Percentiles rank a stretch among this genome's conserved stretches.
These are phyloP conservation scores for Heliamphora pulchella DNA, from an alignment of 179 eudicot genomes.

Conservation along the genomic window DNA sequence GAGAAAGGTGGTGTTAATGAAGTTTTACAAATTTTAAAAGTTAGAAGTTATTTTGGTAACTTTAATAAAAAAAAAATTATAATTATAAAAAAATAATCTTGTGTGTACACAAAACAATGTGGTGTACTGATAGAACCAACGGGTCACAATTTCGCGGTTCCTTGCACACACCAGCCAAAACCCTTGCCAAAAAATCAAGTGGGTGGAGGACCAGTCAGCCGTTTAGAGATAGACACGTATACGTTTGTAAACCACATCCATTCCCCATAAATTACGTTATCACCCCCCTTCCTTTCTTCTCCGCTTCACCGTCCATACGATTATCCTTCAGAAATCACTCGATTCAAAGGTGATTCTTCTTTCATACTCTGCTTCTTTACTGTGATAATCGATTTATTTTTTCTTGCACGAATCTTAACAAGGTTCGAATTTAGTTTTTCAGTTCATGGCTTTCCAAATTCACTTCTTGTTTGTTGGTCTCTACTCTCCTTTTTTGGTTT, in stretches of 20 bases:
- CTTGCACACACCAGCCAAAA: background rate
- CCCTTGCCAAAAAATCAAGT: background rate
- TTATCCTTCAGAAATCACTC: background rate
- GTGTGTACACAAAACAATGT: no score
- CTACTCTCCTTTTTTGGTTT: background rate
- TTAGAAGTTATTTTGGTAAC: no score
- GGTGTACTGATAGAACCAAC: no score
- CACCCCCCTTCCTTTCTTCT: background rate
- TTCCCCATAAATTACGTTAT: background rate
- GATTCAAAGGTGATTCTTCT: background rate
- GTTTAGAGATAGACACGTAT: constrained; percentile 6
- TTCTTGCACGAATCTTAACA: background rate
- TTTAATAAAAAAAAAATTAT: no score
- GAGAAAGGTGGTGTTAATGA: no score
- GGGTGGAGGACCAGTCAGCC: background rate
- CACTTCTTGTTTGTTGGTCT: background rate
- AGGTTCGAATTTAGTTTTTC: background rate
- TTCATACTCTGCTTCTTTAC: background rate
- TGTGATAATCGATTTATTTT: background rate
- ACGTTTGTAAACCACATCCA: constrained; percentile 11
- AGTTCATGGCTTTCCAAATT: background rate
- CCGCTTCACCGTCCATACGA: no score
- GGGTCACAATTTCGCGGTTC: no score
- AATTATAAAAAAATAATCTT: no score
- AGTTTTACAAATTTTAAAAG: no score